Evolutionary conservation across 148 eudicot genomes (phyloP), one percentile per base, ranked within the genome.

Genomic region (Vaccinium myrtillus): DNA sequence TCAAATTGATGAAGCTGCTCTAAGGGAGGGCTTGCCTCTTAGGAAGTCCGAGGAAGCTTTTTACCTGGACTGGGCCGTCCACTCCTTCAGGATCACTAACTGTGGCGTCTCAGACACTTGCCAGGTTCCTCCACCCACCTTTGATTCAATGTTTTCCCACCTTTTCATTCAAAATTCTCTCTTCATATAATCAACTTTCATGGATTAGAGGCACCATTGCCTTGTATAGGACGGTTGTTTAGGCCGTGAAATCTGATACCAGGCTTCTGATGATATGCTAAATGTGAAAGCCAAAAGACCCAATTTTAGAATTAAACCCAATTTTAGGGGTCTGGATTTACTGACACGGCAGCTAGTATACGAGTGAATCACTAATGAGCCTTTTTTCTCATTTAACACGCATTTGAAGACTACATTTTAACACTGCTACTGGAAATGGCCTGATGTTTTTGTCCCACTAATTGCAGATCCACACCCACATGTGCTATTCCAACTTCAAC

Each of bases 401-500:
- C 53, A 50, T 50, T 50, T 50, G 10, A 50, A 23, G 70, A 63
- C 23, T 8, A 21, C 30, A n/a, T 63, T 23, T 63, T 8, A 23
- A n/a, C 23, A 63, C 70, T n/a, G 69, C 12, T 63, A 8, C n/a
- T 23, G 30, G 70, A 63, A n/a, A 63, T n/a, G 70, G 0, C 69
- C 69, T 63, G 10, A 23, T 65, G 71, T 65, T 65, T 58, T 13
- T 67, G 46, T 5, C 4, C n/a, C 16, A 30, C 0, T 67, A 11
- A n/a, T 46, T 8, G 73, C 94, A 95, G 98, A 94, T 94, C 88
- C 98, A 95, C 94, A 95, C 98, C 69, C 98, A 95, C 93, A 95
- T 95, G 98, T 95, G 98, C 95, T 95, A 95, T 90, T 95, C 98
- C 70, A 91, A 95, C 94, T 95, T 95, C 90, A 95, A 95, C 6